phyloP scores from a whole-genome alignment of 148 eudicot species.

The Spergularia bocconei region DNA sequence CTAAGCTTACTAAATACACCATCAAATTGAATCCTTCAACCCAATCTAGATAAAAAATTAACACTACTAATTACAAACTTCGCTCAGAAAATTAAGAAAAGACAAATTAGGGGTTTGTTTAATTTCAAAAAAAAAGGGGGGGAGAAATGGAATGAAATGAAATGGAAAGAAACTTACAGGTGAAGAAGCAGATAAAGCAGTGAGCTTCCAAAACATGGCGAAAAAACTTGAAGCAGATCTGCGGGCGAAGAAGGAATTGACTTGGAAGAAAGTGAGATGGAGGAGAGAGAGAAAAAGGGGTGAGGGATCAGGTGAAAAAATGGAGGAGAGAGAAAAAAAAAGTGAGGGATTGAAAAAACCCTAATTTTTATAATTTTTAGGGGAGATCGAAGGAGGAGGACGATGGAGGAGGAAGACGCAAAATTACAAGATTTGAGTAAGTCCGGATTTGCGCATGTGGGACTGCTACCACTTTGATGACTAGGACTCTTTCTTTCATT shows the following conservation, averaged over 20 bases:
- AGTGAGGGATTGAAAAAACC: background rate
- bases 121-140: background rate
- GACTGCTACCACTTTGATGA: too few species aligned
- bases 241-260: background rate
- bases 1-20: background rate
- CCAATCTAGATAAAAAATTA: background rate
- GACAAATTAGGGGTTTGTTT: background rate
- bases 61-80: background rate
- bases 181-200: conserved; percentile 75
- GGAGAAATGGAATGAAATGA: background rate
- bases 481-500: too few species aligned
- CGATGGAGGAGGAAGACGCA: conserved; percentile 10
- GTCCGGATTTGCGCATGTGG: too few species aligned
- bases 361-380: background rate
- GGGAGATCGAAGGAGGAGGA: background rate
- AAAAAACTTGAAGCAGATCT: conserved; percentile 28
- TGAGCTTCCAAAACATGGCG: conserved; percentile 87
- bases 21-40: background rate
- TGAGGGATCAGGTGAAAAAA: background rate
- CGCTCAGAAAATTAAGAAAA: background rate
- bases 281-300: background rate
- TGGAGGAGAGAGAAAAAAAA: background rate
- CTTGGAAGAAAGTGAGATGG: background rate
- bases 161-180: conserved; percentile 50
- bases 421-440: conserved; percentile 16